These are phyloP conservation scores for Thermochaetoides thermophila DNA, from an alignment of 495 filamentous ascomycete species.

Conservation along the genomic window DNA sequence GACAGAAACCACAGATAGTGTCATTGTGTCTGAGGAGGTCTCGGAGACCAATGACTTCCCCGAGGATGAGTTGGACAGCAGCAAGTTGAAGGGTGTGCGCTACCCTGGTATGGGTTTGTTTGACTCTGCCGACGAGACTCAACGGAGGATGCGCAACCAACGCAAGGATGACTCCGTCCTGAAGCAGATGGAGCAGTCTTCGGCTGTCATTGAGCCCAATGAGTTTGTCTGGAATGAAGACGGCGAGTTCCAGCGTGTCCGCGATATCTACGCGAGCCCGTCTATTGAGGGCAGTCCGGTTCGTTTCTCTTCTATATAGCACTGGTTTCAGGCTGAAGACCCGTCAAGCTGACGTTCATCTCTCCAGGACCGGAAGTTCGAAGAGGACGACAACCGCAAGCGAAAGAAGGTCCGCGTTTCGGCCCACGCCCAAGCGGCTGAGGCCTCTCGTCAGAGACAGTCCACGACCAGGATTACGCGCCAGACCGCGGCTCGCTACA, in stretches of 20 bases:
- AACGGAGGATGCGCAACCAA: slow-evolving; percentile 72
- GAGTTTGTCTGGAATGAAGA: slow-evolving; percentile 53
- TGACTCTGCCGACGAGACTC: slow-evolving; percentile 64
- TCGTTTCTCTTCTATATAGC: slow-evolving; percentile 8
- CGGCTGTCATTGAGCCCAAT: slow-evolving; percentile 47
- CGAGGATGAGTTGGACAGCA: slow-evolving; percentile 22
- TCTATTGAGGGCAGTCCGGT: slow-evolving; percentile 34
- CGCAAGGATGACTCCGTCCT: slow-evolving; percentile 63
- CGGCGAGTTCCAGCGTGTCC: slow-evolving; percentile 36
- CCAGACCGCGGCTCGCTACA: slow-evolving; percentile 4
- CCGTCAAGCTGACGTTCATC: background rate
- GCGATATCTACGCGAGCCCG: slow-evolving; percentile 35
- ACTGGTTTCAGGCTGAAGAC: slow-evolving; percentile 2
- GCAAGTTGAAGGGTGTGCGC: slow-evolving; percentile 55
- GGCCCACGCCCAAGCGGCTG: background rate
- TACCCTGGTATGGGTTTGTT: slow-evolving; percentile 84
- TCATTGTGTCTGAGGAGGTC: slow-evolving; percentile 14
- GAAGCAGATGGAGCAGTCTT: slow-evolving; percentile 53
- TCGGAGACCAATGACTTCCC: slow-evolving; percentile 14
- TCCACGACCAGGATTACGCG: slow-evolving; percentile 10
- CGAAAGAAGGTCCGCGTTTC: slow-evolving; percentile 16
- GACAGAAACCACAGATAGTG: slow-evolving; percentile 16
- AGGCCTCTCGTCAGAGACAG: slow-evolving; percentile 7
- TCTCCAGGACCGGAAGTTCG: slow-evolving; percentile 13
- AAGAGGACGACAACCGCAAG: slow-evolving; percentile 8